Base-by-base conservation (phyloP, 768 basidiomycete species). In the Psilocybe azurescens region DNA sequence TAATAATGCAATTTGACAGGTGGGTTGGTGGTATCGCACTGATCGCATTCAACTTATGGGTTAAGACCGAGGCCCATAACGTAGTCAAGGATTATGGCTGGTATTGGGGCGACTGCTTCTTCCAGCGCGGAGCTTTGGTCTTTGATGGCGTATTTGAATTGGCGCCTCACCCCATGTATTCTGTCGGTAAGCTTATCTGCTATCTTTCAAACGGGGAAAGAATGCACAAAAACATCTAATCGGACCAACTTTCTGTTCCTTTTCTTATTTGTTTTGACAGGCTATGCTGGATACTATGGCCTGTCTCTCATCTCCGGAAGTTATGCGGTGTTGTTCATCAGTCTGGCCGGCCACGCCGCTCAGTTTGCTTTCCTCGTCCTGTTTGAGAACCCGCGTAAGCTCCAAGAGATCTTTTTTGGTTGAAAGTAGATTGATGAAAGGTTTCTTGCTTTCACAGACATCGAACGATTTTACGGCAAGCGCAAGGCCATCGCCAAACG, bases 121-220 rank as follows among this genome's bases (percentile, higher is more conserved):
- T 95, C 80, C 92, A 94, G 73, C 89, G 93, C n/a, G 93, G 93
- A 47, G 89, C 91, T 47, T 82, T 99, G 13, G 90, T 98, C 2
- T 99, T 99, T 70, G 97, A 99, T 72, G 97, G 97, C 14, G 97
- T 99, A 16, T 99, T 98, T 67, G 97, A 99, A 72, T 81, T 95
- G 44, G 91, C 93, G 3, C 92, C 93, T 1, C 93, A 94, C 70
- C 92, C 97, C 0, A 98, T 99, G 97, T 98, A 98, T 75, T 96
- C 94, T 29, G 93, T 95, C 60, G 80, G 84, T 82, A 61, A 65
- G 83, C 54, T 51, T 56, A 52, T 41, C 52, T 68, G 16, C 44
- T 53, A 33, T 61, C 13, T 28, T 13, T 16, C 30, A 4, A 56
- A 11, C 58, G 28, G 30, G 41, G 38, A 56, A 47, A 48, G 41